phyloP scores from a whole-genome alignment of 345 rosid species.

The Populus euphratica region DNA sequence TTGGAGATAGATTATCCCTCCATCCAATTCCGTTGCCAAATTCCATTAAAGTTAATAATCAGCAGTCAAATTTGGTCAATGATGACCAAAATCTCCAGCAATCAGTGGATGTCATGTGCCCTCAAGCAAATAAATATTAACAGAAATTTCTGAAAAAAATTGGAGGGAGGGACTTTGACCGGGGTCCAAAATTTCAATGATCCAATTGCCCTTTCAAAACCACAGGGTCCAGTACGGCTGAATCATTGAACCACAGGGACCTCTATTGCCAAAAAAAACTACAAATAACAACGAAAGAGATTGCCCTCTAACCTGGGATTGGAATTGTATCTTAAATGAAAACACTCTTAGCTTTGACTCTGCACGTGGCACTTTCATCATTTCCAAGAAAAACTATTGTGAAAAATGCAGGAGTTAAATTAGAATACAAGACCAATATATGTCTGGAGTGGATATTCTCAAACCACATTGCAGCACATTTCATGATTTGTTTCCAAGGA shows the following conservation, averaged over 20 bases:
- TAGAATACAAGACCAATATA: neutral
- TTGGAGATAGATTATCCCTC: neutral
- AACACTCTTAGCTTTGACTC: constrained; percentile 80
- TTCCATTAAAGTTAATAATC: neutral
- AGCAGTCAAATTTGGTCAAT: neutral
- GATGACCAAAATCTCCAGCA: neutral
- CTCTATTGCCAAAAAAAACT: constrained; percentile 1
- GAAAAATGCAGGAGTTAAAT: constrained; percentile 21
- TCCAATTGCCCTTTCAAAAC: neutral
- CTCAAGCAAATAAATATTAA: neutral
- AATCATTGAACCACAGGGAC: neutral
- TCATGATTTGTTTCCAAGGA: neutral
- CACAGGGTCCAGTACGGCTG: neutral
- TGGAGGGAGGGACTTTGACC: neutral
- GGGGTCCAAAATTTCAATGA: neutral
- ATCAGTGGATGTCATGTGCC: neutral
- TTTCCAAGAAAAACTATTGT: constrained; percentile 68
- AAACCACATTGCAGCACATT: neutral
- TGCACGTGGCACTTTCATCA: constrained; percentile 78
- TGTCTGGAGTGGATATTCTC: neutral
- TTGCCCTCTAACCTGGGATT: constrained; percentile 53
- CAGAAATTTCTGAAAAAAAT: neutral
- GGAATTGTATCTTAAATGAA: constrained; percentile 69
- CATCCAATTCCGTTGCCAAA: neutral
- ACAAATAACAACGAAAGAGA: neutral